These are phyloP conservation scores for Dictyostelium citrinum DNA, from an alignment of 78 protist genomes.

Conservation along the genomic window DNA sequence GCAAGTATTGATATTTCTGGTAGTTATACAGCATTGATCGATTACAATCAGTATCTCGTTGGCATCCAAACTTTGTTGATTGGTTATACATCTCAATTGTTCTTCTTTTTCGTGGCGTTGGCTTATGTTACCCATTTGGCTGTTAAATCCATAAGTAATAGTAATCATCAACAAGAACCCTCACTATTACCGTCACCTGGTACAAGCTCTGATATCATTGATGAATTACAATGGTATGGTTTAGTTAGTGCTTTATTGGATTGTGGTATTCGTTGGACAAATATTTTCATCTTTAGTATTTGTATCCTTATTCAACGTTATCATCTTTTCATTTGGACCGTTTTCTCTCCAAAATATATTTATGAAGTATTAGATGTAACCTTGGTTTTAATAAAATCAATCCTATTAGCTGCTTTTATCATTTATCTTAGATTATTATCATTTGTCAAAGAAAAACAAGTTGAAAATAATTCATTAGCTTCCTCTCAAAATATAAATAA, in stretches of 20 bases:
- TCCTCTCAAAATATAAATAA: conserved; percentile 24
- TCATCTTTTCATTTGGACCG: conserved; percentile 82
- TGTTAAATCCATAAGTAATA: conserved; percentile 3
- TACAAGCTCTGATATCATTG: background rate
- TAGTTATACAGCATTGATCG: conserved; percentile 80
- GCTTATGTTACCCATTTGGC: conserved; percentile 20
- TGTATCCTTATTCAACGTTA: conserved; percentile 50
- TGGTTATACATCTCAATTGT: conserved; percentile 62
- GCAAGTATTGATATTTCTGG: conserved; percentile 86
- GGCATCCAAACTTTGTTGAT: conserved; percentile 61
- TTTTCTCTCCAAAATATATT: conserved; percentile 82
- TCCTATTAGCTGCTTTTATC: conserved; percentile 19
- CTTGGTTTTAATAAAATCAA: conserved; percentile 8
- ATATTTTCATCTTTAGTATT: conserved; percentile 67
- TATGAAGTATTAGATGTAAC: conserved; percentile 73
- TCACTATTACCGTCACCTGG: background rate
- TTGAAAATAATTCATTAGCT: background rate
- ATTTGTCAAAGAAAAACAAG: conserved; percentile 12
- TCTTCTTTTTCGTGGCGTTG: conserved; percentile 38
- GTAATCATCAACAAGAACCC: conserved; percentile 35
- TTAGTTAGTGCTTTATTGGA: conserved; percentile 23
- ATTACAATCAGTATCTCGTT: conserved; percentile 68
- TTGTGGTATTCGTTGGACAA: conserved; percentile 64
- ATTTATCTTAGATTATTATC: conserved; percentile 23
- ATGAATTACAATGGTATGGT: conserved; percentile 63